Percentiles rank a stretch among this genome's conserved stretches.
phyloP scores from a whole-genome alignment of 306 rosid species.

The Glycyrrhiza uralensis region DNA sequence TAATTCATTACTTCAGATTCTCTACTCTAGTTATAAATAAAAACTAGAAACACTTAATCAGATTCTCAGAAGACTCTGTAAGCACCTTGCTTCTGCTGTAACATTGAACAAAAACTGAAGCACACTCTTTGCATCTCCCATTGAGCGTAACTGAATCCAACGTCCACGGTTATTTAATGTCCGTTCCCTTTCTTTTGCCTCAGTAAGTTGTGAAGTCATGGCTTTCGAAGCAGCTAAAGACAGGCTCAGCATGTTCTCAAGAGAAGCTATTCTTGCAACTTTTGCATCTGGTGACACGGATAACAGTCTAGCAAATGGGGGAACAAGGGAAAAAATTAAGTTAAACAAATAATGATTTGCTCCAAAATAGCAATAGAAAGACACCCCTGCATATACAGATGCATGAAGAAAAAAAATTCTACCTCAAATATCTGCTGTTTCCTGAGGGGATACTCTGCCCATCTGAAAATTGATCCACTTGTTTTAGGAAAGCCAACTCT shows the following conservation, averaged over 20 bases:
- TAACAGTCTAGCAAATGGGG: conserved; percentile 44
- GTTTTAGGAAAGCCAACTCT: conserved; percentile 60
- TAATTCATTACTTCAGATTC: too few species aligned
- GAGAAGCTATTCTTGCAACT: conserved; percentile 66
- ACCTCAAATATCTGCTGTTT: conserved; percentile 57
- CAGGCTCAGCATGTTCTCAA: conserved; percentile 66
- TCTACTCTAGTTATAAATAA: not conserved
- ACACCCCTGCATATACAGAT: not conserved
- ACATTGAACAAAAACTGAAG: conserved; percentile 62
- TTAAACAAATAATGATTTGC: conserved; percentile 3
- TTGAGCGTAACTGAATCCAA: conserved; percentile 76
- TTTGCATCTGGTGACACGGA: conserved; percentile 66
- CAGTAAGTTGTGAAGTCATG: conserved; percentile 76
- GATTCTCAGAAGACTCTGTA: conserved; percentile 21
- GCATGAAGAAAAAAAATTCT: not conserved
- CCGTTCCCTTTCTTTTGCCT: conserved; percentile 70
- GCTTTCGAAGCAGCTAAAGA: conserved; percentile 60
- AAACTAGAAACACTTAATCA: conserved; percentile 20
- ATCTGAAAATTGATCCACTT: conserved; percentile 48
- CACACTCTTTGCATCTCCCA: conserved; percentile 75
- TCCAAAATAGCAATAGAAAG: conserved; percentile 22
- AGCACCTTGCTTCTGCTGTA: conserved; percentile 67
- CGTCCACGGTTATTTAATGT: conserved; percentile 59
- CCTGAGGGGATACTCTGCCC: conserved; percentile 38
- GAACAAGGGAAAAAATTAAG: not conserved